Percentiles rank a stretch among this genome's conserved stretches.
phyloP scores from a whole-genome alignment of 225 moss, liverwort and hornwort species.

The Climacium dendroides region DNA sequence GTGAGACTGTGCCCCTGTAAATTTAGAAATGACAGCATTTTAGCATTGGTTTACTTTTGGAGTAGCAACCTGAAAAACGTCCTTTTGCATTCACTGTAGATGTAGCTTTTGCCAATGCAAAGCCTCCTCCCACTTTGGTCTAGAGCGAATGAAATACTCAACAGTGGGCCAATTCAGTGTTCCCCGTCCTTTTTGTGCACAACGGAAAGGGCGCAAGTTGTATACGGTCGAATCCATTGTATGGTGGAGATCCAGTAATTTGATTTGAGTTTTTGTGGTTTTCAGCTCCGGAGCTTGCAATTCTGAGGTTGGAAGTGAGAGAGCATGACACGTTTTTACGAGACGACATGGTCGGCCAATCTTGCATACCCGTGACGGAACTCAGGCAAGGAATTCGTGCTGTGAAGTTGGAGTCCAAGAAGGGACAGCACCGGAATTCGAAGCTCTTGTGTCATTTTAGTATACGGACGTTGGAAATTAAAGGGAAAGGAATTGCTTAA shows the following conservation, averaged over 20 bases:
- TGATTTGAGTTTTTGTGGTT: neutral
- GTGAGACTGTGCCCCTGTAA: neutral
- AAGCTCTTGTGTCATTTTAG: conserved; percentile 69
- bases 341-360: conserved; percentile 93
- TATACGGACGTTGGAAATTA: neutral
- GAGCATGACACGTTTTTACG: conserved; percentile 46
- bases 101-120: neutral
- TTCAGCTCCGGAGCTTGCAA: conserved; percentile 84
- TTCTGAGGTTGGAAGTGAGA: conserved; percentile 81
- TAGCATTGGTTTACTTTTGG: neutral
- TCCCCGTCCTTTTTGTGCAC: neutral
- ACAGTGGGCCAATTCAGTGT: neutral
- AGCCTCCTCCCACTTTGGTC: neutral
- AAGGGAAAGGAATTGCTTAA: neutral
- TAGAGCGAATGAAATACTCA: neutral
- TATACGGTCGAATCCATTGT: neutral
- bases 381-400: conserved; percentile 61
- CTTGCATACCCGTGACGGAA: conserved; percentile 44
- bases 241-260: neutral
- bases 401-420: conserved; percentile 60
- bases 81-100: neutral
- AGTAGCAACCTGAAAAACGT: neutral
- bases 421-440: conserved; percentile 37
- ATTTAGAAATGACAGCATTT: neutral
- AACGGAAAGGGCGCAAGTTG: neutral